Evolutionary conservation across 305 asterid genomes (phyloP), one percentile per base, ranked within the genome.

Genomic region (Plantago rigida): DNA sequence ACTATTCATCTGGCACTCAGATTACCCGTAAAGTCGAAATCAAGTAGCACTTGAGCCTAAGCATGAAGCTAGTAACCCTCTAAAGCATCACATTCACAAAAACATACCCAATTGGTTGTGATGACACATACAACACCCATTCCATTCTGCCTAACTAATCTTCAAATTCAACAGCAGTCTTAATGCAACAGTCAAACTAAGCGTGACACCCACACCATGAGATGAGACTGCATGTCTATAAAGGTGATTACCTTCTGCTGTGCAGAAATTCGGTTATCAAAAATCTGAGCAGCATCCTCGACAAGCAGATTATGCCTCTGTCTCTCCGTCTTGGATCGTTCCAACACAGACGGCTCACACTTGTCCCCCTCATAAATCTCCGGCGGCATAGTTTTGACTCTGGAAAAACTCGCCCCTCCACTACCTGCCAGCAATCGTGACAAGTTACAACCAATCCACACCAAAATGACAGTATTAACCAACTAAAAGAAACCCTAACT

Each of bases 271-370:
- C 77, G 78, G 69, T 80, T 82, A 75, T 88, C 90, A 74, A 80
- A 86, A 63, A 84, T 73, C 70, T 88, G 90, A 0, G 81, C 88
- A 63, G 93, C 88, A 76, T 91, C 98, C 64, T 73, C 77, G 3
- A 84, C 78, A 59, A 73, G 74, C 56, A 76, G 66, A 63, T 76
- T 73, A 56, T 71, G 81, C 39, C 73, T 74, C 68, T 72, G 94
- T 77, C 82, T 75, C 79, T 82, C 98, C 1, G 87, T 84, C 58
- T 75, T 91, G 22, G 94, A 81, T 66, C 86, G 82, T 62, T 78
- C 86, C 61, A 82, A 62, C 59, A 61, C 77, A 50, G 59, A 79
- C 63, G 74, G 63, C 74, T 69, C 82, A 39, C n/a, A n/a, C n/a
- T n/a, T n/a, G n/a, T n/a, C n/a, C n/a, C 64, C 12, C 63, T 79